phyloP scores from a whole-genome alignment of 2,329 filamentous ascomycete genomes.

The Aspergillus sp. region DNA sequence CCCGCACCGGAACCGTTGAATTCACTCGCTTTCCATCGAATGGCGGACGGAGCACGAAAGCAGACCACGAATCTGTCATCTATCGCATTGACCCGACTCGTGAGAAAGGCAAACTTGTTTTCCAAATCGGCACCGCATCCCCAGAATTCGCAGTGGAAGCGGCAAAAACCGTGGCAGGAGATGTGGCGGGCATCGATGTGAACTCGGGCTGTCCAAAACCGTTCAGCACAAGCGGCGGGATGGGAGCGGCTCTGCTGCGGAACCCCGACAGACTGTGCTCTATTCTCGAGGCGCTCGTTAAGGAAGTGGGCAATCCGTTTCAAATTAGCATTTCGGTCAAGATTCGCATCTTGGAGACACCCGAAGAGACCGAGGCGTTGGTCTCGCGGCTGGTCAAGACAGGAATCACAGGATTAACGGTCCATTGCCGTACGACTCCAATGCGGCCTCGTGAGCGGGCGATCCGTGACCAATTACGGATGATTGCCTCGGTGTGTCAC shows the following conservation, averaged over 20 bases:
- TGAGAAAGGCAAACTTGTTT: constrained; percentile 70
- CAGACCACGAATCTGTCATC: constrained; percentile 58
- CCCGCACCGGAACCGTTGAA: constrained; percentile 69
- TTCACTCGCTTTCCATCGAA: constrained; percentile 71
- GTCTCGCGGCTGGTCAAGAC: constrained; percentile 73
- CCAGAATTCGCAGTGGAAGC: constrained; percentile 77
- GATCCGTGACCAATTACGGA: constrained; percentile 73
- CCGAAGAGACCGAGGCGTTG: constrained; percentile 65
- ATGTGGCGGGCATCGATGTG: constrained; percentile 91
- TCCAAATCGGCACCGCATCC: constrained; percentile 83
- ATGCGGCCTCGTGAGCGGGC: constrained; percentile 89
- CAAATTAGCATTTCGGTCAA: constrained; percentile 95
- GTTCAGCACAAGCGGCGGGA: constrained; percentile 86
- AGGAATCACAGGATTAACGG: constrained; percentile 82
- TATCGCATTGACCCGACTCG: constrained; percentile 72
- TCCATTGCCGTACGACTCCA: constrained; percentile 91
- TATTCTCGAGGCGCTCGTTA: constrained; percentile 76
- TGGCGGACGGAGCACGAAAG: constrained; percentile 38
- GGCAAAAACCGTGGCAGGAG: constrained; percentile 70
- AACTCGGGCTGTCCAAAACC: constrained; percentile 98
- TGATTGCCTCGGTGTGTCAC: constrained; percentile 73
- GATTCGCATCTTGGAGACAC: constrained; percentile 75
- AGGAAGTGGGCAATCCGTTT: constrained; percentile 65
- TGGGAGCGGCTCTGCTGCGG: constrained; percentile 84
- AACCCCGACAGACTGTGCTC: constrained; percentile 75